These are phyloP conservation scores for Inga leiocalycina DNA, from an alignment of 306 rosid species.

Conservation along the genomic window DNA sequence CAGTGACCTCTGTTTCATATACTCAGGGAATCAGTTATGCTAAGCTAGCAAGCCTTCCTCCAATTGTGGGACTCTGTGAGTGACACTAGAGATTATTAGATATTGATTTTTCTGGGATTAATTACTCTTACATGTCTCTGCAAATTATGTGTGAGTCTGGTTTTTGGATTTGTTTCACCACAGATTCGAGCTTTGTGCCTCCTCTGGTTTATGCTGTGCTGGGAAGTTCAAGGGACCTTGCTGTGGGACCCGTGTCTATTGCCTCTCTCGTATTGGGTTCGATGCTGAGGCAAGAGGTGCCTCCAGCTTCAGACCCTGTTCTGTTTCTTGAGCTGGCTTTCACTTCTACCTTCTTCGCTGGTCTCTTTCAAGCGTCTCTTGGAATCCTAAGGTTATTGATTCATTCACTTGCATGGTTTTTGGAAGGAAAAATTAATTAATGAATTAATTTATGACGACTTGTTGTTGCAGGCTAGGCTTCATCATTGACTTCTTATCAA, in stretches of 20 bases:
- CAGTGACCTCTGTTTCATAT: not conserved
- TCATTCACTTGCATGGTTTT: not conserved
- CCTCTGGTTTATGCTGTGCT: slow-evolving; percentile 89
- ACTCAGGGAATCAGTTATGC: slow-evolving; percentile 94
- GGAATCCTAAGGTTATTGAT: slow-evolving; percentile 72
- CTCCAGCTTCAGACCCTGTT: slow-evolving; percentile 67
- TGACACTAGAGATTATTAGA: not conserved
- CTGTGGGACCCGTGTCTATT: slow-evolving; percentile 97
- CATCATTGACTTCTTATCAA: slow-evolving; percentile 86
- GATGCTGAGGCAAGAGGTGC: slow-evolving; percentile 80
- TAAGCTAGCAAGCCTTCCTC: slow-evolving; percentile 88
- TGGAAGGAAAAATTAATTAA: not conserved
- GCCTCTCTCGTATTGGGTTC: slow-evolving; percentile 92
- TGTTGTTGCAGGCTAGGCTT: slow-evolving; percentile 76
- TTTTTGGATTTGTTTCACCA: not conserved
- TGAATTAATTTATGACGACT: not conserved
- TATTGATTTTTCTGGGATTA: not conserved
- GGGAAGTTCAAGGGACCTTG: slow-evolving; percentile 95
- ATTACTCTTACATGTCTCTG: not conserved
- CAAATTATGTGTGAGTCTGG: not conserved
- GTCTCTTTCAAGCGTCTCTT: slow-evolving; percentile 84
- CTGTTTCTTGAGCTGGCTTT: slow-evolving; percentile 84
- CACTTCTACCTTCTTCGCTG: slow-evolving; percentile 86
- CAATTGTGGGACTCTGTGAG: slow-evolving; percentile 97
- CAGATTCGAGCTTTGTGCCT: slow-evolving; percentile 98